These are phyloP conservation scores for Phialophora tarda DNA, from an alignment of 2,329 filamentous ascomycete species.

Conservation along the genomic window DNA sequence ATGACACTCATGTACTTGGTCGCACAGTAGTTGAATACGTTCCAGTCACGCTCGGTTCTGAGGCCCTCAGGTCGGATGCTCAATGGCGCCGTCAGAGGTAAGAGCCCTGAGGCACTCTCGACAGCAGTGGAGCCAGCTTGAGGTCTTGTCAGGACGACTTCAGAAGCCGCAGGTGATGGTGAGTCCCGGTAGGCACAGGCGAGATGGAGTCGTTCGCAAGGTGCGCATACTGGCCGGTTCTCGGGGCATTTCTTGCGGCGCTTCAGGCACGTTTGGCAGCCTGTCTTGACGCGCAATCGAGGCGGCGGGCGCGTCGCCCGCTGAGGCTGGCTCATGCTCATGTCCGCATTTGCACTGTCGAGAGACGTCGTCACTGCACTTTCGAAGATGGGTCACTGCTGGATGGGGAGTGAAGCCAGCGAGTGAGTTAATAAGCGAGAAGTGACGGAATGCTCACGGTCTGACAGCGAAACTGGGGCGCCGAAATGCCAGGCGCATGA, in stretches of 20 bases:
- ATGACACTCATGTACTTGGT: slow-evolving; percentile 28
- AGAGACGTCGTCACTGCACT: not conserved
- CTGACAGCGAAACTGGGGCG: not conserved
- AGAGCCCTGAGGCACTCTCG: not conserved
- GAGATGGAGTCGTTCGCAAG: slow-evolving; percentile 29
- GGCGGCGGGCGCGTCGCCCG: slow-evolving; percentile 27
- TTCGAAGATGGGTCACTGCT: not conserved
- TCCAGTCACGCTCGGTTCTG: slow-evolving; percentile 32
- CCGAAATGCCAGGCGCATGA: no score
- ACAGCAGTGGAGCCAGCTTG: not conserved
- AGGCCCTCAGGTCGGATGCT: slow-evolving; percentile 19
- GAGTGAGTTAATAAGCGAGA: not conserved
- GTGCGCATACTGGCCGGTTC: slow-evolving; percentile 42
- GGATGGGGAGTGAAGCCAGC: not conserved
- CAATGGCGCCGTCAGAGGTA: slow-evolving; percentile 9
- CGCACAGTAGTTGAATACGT: slow-evolving; percentile 32
- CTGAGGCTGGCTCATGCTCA: slow-evolving; percentile 8
- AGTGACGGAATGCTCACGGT: not conserved
- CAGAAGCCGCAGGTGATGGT: not conserved
- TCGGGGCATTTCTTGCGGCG: slow-evolving; percentile 41
- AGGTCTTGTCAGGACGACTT: not conserved
- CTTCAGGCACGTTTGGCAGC: slow-evolving; percentile 29
- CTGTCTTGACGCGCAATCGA: slow-evolving; percentile 34
- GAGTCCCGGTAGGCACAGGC: slow-evolving; percentile 40
- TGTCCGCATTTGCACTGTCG: not conserved